Conservation (phyloP, 495 filamentous ascomycete genomes). For the Apodospora peruviana region DNA sequence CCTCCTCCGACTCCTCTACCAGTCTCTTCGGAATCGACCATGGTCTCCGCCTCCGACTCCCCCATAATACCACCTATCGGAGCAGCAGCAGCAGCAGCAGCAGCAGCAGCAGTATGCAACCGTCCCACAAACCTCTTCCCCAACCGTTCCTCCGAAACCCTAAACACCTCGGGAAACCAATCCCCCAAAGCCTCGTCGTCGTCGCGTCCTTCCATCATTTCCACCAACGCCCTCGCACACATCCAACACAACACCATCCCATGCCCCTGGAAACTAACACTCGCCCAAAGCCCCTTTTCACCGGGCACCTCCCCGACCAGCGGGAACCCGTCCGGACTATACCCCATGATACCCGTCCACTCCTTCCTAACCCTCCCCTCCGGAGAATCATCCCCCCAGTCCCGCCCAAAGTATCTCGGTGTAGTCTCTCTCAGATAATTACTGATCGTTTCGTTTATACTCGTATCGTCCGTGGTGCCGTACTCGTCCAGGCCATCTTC, state of each 20-base stretch:
- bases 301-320: constrained; percentile 46
- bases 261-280: constrained; percentile 51
- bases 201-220: constrained; percentile 42
- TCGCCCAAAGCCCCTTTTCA: constrained; percentile 43
- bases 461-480: constrained; percentile 55
- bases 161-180: constrained; percentile 52
- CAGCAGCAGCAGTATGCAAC: constrained; percentile 11
- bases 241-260: constrained; percentile 56
- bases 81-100: neutral
- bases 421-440: constrained; percentile 43
- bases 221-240: constrained; percentile 47
- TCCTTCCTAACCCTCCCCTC: constrained; percentile 51
- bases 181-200: constrained; percentile 22
- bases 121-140: constrained; percentile 38
- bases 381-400: constrained; percentile 54
- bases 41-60: too few relatives aligned
- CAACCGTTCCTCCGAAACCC: constrained; percentile 40
- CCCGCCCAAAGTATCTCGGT: constrained; percentile 46
- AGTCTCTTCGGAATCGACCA: too few relatives aligned
- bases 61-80: too few relatives aligned
- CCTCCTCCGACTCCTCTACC: too few relatives aligned
- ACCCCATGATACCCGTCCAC: constrained; percentile 63
- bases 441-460: constrained; percentile 47
- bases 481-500: constrained; percentile 43
- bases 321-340: constrained; percentile 49